These are phyloP conservation scores for Thalassiosira gravida DNA, from an alignment of 352 stramenopile genomes.

Conservation along the genomic window DNA sequence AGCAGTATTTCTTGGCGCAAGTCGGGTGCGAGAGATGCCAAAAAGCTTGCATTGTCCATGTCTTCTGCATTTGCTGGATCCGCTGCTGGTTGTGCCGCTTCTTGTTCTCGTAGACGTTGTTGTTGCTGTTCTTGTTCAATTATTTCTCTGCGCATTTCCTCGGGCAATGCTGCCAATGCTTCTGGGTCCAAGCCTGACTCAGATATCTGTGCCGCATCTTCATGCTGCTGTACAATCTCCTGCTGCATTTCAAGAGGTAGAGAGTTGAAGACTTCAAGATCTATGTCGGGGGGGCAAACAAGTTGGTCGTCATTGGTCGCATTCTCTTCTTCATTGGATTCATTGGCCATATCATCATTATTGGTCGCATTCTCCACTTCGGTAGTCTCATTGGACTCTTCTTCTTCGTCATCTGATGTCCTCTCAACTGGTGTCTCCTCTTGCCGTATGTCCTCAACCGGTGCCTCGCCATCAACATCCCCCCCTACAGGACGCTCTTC, in stretches of 20 bases:
- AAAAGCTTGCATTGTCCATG: conserved; percentile 98
- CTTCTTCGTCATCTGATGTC: neutral
- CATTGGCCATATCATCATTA: neutral
- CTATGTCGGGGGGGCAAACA: conserved; percentile 92
- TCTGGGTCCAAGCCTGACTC: conserved; percentile 57
- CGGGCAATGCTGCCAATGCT: conserved; percentile 92
- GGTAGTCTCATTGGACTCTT: neutral
- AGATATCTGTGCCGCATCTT: conserved; percentile 67
- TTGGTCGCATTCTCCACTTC: neutral
- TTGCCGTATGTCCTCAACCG: neutral
- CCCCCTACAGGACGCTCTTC: conserved; percentile 6
- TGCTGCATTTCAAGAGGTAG: conserved; percentile 95
- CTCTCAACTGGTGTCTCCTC: neutral
- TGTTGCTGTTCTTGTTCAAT: conserved; percentile 94
- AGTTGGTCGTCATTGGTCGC: conserved; percentile 48
- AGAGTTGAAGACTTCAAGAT: conserved; percentile 95
- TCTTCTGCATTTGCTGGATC: conserved; percentile 94
- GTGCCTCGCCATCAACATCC: neutral
- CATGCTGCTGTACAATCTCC: conserved; percentile 90
- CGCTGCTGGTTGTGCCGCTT: conserved; percentile 83
- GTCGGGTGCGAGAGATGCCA: conserved; percentile 93
- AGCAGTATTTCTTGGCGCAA: conserved; percentile 95
- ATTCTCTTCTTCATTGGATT: conserved; percentile 41
- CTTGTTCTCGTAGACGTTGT: conserved; percentile 84
- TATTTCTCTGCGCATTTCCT: conserved; percentile 95